phyloP scores from a whole-genome alignment of 371 early-diverging fungal species.

The Rhizopus delemar region DNA sequence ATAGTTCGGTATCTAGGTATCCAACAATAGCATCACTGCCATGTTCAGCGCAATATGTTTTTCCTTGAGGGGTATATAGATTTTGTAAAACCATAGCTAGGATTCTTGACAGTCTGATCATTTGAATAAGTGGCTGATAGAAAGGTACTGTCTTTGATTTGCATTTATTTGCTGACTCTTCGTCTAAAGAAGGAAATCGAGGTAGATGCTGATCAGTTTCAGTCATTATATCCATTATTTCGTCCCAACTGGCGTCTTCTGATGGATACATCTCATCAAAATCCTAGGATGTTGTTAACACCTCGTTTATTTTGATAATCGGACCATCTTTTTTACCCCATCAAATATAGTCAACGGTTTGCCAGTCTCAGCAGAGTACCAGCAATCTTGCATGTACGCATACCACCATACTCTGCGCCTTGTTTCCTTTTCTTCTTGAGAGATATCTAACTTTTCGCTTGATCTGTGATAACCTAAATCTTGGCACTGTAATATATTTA shows the following conservation, averaged over 20 bases:
- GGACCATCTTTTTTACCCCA: slow-evolving; percentile 9
- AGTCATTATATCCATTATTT: slow-evolving; percentile 36
- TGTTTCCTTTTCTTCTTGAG: slow-evolving; percentile 46
- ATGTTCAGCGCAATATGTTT: slow-evolving; percentile 30
- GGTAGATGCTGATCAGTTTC: slow-evolving; percentile 20
- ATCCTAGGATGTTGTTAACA: slow-evolving; percentile 19
- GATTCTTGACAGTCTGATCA: slow-evolving; percentile 41
- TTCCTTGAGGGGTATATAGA: slow-evolving; percentile 39
- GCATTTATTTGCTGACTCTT: slow-evolving; percentile 4
- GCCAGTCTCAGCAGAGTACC: slow-evolving; percentile 34
- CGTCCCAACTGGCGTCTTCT: slow-evolving; percentile 32
- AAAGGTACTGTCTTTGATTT: slow-evolving; percentile 17
- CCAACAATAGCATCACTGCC: slow-evolving; percentile 41
- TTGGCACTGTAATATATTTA: slow-evolving; percentile 33
- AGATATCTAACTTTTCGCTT: slow-evolving; percentile 36
- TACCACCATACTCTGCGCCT: slow-evolving; percentile 59
- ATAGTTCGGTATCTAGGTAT: slow-evolving; percentile 33
- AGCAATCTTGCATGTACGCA: slow-evolving; percentile 51
- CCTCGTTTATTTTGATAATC: not conserved
- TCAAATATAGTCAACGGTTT: slow-evolving; percentile 34
- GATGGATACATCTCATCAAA: slow-evolving; percentile 34
- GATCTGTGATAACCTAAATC: slow-evolving; percentile 57
- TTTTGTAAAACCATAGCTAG: slow-evolving; percentile 36
- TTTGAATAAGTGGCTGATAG: slow-evolving; percentile 39
- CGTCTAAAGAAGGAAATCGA: slow-evolving; percentile 17